These are phyloP conservation scores for Fomitopsis pinicola DNA, from an alignment of 1,284 basidiomycete species.

Conservation along the genomic window DNA sequence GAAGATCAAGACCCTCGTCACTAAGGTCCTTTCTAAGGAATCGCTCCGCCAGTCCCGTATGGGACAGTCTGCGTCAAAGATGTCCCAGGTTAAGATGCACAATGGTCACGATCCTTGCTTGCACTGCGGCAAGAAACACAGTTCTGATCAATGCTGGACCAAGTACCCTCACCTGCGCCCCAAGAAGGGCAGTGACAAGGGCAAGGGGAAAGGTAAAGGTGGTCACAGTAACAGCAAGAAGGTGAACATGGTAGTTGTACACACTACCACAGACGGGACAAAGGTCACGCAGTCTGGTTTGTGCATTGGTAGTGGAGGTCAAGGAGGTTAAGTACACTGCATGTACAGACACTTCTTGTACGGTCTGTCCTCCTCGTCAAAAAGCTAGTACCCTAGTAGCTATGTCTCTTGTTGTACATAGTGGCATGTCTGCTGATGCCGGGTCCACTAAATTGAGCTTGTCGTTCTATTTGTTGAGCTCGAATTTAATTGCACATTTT, in stretches of 20 bases:
- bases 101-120: not conserved
- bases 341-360: too few relatives aligned
- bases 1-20: not conserved
- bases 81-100: not conserved
- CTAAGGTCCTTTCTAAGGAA: not conserved
- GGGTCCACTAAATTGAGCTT: not conserved
- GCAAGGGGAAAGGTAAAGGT: not conserved
- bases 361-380: too few relatives aligned
- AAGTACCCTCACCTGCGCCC: not conserved
- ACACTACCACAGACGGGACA: not conserved
- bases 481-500: too few relatives aligned
- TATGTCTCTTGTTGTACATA: not conserved
- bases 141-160: not conserved
- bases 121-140: not conserved
- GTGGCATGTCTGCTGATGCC: not conserved
- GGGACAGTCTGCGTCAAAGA: not conserved
- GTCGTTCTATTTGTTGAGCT: too few relatives aligned
- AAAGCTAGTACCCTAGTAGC: too few relatives aligned
- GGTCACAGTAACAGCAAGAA: not conserved
- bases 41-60: not conserved
- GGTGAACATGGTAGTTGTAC: not conserved
- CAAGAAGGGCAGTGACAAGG: not conserved
- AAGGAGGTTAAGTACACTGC: too few relatives aligned
- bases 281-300: too few relatives aligned
- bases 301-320: too few relatives aligned